Conservation (phyloP, 2,329 filamentous ascomycete species). For the Cercospora beticola region DNA sequence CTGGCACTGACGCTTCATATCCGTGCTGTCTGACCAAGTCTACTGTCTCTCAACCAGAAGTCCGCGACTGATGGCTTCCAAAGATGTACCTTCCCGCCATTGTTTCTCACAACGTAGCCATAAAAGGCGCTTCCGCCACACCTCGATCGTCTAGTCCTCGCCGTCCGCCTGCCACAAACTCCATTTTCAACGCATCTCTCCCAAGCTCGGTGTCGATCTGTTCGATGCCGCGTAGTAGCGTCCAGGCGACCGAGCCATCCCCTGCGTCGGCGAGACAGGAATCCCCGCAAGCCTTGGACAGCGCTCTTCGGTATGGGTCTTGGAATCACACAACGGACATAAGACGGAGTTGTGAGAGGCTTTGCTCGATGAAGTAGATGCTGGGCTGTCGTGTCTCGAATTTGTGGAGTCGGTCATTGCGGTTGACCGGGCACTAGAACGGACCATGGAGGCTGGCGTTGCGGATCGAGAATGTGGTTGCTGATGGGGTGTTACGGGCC, state of each 20-base stretch:
- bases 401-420: not conserved
- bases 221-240: not conserved
- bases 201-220: not conserved
- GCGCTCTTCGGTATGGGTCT: not conserved
- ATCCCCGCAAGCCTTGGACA: not conserved
- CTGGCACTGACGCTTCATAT: no score
- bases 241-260: not conserved
- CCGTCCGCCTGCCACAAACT: no score
- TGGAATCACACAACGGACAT: not conserved
- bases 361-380: not conserved
- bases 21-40: no score
- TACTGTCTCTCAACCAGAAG: no score
- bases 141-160: no score
- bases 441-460: not conserved
- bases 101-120: no score
- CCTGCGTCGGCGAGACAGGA: not conserved
- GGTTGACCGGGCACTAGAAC: not conserved
- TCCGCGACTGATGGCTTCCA: no score
- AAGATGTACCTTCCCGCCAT: no score
- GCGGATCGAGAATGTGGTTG: not conserved
- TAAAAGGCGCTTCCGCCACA: no score
- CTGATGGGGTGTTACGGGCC: rapidly evolving
- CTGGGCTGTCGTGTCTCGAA: not conserved
- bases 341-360: not conserved
- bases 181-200: not conserved